Evolutionary conservation across 2,329 filamentous ascomycete species (phyloP).

Genomic region (Magnaporthiopsis rhizophila): DNA sequence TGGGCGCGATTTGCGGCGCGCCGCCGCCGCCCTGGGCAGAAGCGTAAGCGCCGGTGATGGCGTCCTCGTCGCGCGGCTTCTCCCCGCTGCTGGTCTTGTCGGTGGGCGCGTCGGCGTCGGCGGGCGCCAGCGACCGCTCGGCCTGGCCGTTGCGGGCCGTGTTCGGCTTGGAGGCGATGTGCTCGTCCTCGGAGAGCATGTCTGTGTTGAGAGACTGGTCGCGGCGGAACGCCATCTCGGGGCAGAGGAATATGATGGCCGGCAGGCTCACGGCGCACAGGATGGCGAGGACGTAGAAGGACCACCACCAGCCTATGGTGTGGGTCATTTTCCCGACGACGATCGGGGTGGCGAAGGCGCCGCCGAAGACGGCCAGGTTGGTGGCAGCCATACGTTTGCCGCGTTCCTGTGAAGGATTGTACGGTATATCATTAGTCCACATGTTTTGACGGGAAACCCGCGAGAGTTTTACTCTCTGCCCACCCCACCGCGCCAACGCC

Average conservation of each 20-base stretch:
- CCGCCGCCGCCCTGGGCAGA: constrained; percentile 1
- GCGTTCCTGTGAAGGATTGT: constrained; percentile 26
- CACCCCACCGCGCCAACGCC: no score
- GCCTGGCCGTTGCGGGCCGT: no score
- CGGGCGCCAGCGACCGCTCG: neutral
- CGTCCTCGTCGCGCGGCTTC: constrained; percentile 9
- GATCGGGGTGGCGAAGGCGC: constrained; percentile 68
- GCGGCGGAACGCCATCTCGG: constrained; percentile 73
- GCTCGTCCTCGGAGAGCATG: constrained; percentile 26
- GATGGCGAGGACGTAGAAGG: constrained; percentile 81
- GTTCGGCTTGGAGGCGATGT: neutral
- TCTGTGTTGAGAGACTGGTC: constrained; percentile 63
- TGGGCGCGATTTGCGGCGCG: constrained; percentile 10
- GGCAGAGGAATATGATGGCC: constrained; percentile 67
- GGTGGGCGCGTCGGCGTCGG: neutral
- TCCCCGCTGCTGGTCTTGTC: constrained; percentile 1
- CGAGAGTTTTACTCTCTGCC: no score
- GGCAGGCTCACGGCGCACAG: constrained; percentile 66
- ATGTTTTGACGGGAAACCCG: neutral
- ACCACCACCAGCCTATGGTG: constrained; percentile 74
- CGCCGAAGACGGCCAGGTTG: constrained; percentile 49
- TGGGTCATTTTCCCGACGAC: constrained; percentile 79
- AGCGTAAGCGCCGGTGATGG: constrained; percentile 1
- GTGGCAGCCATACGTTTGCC: constrained; percentile 81
- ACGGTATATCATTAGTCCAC: neutral